Evolutionary conservation across 768 basidiomycete genomes (phyloP), one percentile per base, ranked within the genome.

Genomic region (Auricularia sp.): DNA sequence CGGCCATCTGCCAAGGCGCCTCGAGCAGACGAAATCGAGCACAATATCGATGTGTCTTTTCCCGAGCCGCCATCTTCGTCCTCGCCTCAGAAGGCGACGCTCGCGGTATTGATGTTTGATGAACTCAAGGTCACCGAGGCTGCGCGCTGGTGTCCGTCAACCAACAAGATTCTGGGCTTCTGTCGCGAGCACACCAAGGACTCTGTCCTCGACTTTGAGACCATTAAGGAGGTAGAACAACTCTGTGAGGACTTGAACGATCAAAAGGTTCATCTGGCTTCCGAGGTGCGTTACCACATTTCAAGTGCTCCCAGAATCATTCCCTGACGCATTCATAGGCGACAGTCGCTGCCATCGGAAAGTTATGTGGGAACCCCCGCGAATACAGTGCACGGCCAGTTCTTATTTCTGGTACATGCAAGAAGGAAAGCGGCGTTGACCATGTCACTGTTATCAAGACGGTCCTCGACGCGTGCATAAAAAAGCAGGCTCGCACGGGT

Each of bases 341-440:
- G 18, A 73, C 69, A 23, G 67, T 74, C n/a, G 71, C 64, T 3
- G 74, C 70, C 3, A n/a, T 73, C 3, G 72, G 71, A 3, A 34
- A 69, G 2, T 64, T 72, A 5, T 62, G 54, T 43, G 64, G 61
- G 8, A 65, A 74, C 5, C 61, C 62, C 11, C 68, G 67, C 1
- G 39, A 69, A 1, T 74, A 75, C 59, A 61, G 62, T 61, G 70
- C 70, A n/a, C 65, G 72, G 1, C 68, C 69, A 1, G 51, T 73
- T 44, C 64, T 72, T 10, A 44, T 72, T 47, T 72, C 71, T 3
- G 72, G 69, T 5, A 65, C 68, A 11, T 74, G 74, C 66, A 74
- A 74, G 62, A 61, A 62, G 11, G 74, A 73, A 61, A 60, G 36
- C 42, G 72, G 64, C 10, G 1, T 5, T 2, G 62, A 66, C 33